Conservation (phyloP, 768 basidiomycete species). For the Trametes cingulata region DNA sequence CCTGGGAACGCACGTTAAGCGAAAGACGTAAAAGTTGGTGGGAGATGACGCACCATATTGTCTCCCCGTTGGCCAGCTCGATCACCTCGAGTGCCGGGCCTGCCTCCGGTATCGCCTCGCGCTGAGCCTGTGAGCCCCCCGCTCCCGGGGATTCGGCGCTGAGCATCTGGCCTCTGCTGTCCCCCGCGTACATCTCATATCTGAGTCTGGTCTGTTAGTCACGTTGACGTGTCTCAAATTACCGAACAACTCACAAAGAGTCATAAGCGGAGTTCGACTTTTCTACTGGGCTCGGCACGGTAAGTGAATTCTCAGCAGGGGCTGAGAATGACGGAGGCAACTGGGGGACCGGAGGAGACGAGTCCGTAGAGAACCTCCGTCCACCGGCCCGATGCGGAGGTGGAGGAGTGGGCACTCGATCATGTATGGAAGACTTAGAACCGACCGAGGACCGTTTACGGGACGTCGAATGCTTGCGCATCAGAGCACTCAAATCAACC, state of each 20-base stretch:
- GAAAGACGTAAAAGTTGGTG: constrained; percentile 5
- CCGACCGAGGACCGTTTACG: constrained; percentile 65
- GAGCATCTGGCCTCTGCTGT: constrained; percentile 36
- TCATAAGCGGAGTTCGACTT: constrained; percentile 75
- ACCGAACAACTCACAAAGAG: constrained; percentile 60
- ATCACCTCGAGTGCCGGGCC: constrained; percentile 75
- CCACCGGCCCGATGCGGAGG: constrained; percentile 58
- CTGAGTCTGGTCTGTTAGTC: constrained; percentile 38
- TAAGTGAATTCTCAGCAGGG: constrained; percentile 39
- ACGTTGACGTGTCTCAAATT: constrained; percentile 11
- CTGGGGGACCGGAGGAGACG: constrained; percentile 69
- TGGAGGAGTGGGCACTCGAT: constrained; percentile 84
- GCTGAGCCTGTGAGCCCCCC: constrained; percentile 36
- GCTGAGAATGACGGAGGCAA: constrained; percentile 53
- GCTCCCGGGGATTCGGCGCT: constrained; percentile 33
- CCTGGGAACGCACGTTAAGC: constrained; percentile 42
- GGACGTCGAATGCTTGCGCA: constrained; percentile 54
- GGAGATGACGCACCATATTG: constrained; percentile 66
- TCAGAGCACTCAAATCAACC: constrained; percentile 53
- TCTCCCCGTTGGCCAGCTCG: constrained; percentile 85
- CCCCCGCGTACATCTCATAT: constrained; percentile 79
- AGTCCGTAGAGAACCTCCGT: constrained; percentile 67
- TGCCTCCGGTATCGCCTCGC: constrained; percentile 31
- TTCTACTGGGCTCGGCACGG: constrained; percentile 48
- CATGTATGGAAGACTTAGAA: constrained; percentile 75